Evolutionary conservation across 805 yeast species (phyloP).

Genomic region (Kluyveromyces lactis): DNA sequence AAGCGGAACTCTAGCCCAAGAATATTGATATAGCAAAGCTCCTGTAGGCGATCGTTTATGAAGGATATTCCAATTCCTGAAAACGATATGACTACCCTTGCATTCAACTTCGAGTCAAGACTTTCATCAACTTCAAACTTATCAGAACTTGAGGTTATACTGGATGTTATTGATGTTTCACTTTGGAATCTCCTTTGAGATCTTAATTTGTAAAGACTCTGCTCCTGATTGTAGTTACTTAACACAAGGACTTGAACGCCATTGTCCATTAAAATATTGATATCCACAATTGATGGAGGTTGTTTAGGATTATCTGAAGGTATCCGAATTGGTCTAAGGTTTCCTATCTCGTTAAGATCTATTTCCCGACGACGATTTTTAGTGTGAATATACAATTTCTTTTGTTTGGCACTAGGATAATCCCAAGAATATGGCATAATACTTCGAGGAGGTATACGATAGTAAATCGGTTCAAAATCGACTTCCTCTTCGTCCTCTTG

Average conservation of each 20-base stretch:
- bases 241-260: constrained; percentile 85
- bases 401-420: constrained; percentile 81
- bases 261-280: constrained; percentile 94
- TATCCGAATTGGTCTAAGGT: constrained; percentile 74
- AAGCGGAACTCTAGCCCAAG: constrained; percentile 75
- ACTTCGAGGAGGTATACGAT: constrained; percentile 77
- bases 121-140: constrained; percentile 44
- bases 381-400: constrained; percentile 67
- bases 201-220: constrained; percentile 58
- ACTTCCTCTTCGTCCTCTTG: constrained; percentile 45
- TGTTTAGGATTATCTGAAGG: constrained; percentile 37
- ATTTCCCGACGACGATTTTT: constrained; percentile 70
- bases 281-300: constrained; percentile 53
- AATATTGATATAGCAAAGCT: constrained; percentile 73
- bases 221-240: constrained; percentile 69
- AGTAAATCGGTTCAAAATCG: constrained; percentile 68
- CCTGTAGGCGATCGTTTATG: constrained; percentile 62
- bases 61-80: constrained; percentile 86
- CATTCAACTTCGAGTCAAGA: constrained; percentile 29
- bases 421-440: constrained; percentile 99
- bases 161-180: constrained; percentile 25
- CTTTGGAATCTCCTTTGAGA: constrained; percentile 10
- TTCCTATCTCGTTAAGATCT: constrained; percentile 90
- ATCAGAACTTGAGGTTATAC: constrained; percentile 31
- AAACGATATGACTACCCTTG: constrained; percentile 48